Evolutionary conservation across 805 yeast species (phyloP), one percentile per base, ranked within the genome.

Genomic region (Ogataea kodamae): DNA sequence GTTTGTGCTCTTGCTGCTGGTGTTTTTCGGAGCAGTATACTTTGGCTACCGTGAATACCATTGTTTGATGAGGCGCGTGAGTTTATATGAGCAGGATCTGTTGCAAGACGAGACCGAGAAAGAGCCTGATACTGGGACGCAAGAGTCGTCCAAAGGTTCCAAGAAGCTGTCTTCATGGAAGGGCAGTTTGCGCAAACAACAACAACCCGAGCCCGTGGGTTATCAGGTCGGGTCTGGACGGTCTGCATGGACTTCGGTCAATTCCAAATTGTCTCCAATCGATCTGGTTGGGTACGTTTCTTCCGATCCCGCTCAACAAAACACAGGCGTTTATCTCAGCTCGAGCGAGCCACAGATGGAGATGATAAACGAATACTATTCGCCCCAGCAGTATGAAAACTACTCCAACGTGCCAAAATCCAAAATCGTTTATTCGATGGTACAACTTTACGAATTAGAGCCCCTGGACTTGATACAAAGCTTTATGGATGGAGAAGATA

Each of bases 211-310:
- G 15, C 8, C n/a, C 18, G 5, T 12, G 12, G 18, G 14, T 3
- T 20, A 20, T n/a, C 24, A 9, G 8, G n/a, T n/a, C n/a, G n/a
- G n/a, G n/a, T n/a, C n/a, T n/a, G n/a, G n/a, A n/a, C 24, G 24
- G 6, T 4, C 20, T 5, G 20, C 28, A 27, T 43, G 45, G 47
- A 42, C 35, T 19, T 41, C 45, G 4, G 23, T 30, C 21, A 44
- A 43, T 17, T 22, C 36, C 2, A 37, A 37, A 17, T 18, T 46
- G 9, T 46, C 52, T 10, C 52, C 52, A n/a, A 41, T 46, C 16
- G 40, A 42, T 15, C 23, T 48, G 6, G 48, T 48, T 8, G 40
- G 30, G 10, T 39, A 35, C 6, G 29, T 39, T 16, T 42, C 48
- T 3, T 43, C 50, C 5, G 37, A 18, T 5, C 22, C 37, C 11